Evolutionary conservation across 2,329 filamentous ascomycete genomes (phyloP), one percentile per base, ranked within the genome.

Genomic region (Ceratocystis variospora): DNA sequence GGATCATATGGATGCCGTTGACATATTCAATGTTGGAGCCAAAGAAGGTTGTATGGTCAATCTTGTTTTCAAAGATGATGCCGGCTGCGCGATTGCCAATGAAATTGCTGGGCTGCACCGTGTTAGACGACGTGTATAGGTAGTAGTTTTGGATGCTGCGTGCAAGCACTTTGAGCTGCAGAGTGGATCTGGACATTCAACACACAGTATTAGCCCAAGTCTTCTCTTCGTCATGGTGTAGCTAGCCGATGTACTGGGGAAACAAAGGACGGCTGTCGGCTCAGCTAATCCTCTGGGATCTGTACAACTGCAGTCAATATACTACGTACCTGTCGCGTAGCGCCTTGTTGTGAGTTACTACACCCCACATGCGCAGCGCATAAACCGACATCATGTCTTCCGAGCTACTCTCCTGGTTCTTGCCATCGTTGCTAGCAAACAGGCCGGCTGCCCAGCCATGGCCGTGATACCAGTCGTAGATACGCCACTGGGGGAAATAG

Each of bases 401-500:
- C 0, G 89, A 93, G 59, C 87, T 90, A 37, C 89, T 94, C 74
- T 97, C 94, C 76, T 92, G 83, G 73, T 93, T 78, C 77, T 92
- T 92, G 68, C 89, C 89, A 73, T 93, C 88, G 66, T 78, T 78
- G 46, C 82, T 80, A 69, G 88, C 83, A 71, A 84, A 89, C 4
- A 93, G 76, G 0, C 89, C 89, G 66, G 90, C 90, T 1, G 93
- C 93, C 90, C 93, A 96, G 67, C 87, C 91, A 79, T 97, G 94
- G 1, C 93, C 94, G 72, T 95, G 86, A 74, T 87, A 97, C 90
- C 90, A 96, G 76, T 97, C 94, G 72, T 96, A 97, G 66, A 80
- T 84, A 62, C 94, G 84, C 68, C 83, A 92, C 70, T 90, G 86
- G 0, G 93, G 92, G 75, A 95, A 97, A 71, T 84, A 84, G 33